Evolutionary conservation across 768 basidiomycete genomes (phyloP), one percentile per base, ranked within the genome.

Genomic region (Mycena galericulata): DNA sequence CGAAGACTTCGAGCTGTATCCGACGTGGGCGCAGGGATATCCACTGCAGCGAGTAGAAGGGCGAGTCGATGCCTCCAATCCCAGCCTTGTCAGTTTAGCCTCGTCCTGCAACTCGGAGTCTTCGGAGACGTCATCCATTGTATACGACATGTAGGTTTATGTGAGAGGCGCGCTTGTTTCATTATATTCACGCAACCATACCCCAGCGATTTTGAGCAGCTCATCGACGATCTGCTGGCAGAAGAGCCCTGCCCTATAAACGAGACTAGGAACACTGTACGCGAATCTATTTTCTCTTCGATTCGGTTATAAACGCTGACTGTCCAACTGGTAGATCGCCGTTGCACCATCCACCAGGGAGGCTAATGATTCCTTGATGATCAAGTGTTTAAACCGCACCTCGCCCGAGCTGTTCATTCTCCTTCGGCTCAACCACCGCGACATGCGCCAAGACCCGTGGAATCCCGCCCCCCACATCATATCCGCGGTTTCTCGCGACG

Each of bases 391-490:
- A 14, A 70, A 75, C 47, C 75, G 74, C 17, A 75, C 77, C 12
- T 80, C 84, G 0, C 53, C 76, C 18, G 86, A 87, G 67, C 74
- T 85, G 9, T 68, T 78, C 27, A 68, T 88, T 14, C 73, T 86
- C 14, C 76, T 83, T 20, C 78, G 82, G 17, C 80, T 87, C 60
- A 87, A 88, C 65, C 77, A 81, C 18, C 76, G 78, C 22, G 82
- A 84, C 41, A 72, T 79, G 8, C 83, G 87, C 15, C 71, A 76
- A 50, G 87, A 88, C 71, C 87, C 87, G 0, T 88, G 87, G 87
- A 88, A 88, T 68, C 82, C 86, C 7, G 76, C 81, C 11, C 87
- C 86, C 5, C 85, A 84, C 47, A 76, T 88, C 11, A 72, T 85
- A 17, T 78, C 80, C 63, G 81, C 81, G 1, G 81, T 86, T 0